Evolutionary conservation across 2,329 filamentous ascomycete genomes (phyloP).

Genomic region (Penicillium sp.): DNA sequence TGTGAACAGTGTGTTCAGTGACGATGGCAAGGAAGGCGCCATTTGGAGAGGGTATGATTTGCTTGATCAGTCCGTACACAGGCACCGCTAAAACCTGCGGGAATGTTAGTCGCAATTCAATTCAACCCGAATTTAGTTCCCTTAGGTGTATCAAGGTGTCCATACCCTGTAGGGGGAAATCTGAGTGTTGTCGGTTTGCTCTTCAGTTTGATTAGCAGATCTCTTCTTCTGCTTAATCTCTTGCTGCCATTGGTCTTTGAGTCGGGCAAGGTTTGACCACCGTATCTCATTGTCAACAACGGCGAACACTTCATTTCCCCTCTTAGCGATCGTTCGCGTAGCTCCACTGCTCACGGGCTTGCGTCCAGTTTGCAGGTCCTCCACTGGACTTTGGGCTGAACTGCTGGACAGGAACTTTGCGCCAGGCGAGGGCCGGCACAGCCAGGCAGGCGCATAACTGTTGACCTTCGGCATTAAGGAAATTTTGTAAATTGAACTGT

Average conservation of each 20-base stretch:
- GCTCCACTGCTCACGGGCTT: slow-evolving; percentile 38
- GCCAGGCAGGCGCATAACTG: slow-evolving; percentile 82
- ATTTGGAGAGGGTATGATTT: slow-evolving; percentile 79
- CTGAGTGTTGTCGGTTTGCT: slow-evolving; percentile 35
- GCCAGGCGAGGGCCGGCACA: slow-evolving; percentile 72
- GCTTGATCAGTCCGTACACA: slow-evolving; percentile 76
- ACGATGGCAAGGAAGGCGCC: slow-evolving; percentile 79
- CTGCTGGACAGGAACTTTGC: slow-evolving; percentile 69
- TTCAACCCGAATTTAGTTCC: not conserved
- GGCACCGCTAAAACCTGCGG: slow-evolving; percentile 70
- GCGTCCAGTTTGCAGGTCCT: slow-evolving; percentile 26
- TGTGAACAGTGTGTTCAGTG: slow-evolving; percentile 82
- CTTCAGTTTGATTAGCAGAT: slow-evolving; percentile 17
- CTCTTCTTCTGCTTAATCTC: slow-evolving; percentile 34
- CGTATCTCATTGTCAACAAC: slow-evolving; percentile 85
- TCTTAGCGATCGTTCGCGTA: slow-evolving; percentile 66
- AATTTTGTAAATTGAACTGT: not conserved
- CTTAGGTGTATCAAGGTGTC: not conserved
- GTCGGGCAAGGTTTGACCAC: slow-evolving; percentile 78
- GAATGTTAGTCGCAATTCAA: slow-evolving; percentile 9
- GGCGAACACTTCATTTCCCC: slow-evolving; percentile 84
- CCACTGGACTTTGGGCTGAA: slow-evolving; percentile 41
- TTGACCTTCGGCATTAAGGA: slow-evolving; percentile 76
- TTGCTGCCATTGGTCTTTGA: slow-evolving; percentile 64
- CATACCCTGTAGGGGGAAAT: slow-evolving; percentile 30